These are phyloP conservation scores for Aphanocladium album DNA, from an alignment of 2,329 filamentous ascomycete genomes.

Conservation along the genomic window DNA sequence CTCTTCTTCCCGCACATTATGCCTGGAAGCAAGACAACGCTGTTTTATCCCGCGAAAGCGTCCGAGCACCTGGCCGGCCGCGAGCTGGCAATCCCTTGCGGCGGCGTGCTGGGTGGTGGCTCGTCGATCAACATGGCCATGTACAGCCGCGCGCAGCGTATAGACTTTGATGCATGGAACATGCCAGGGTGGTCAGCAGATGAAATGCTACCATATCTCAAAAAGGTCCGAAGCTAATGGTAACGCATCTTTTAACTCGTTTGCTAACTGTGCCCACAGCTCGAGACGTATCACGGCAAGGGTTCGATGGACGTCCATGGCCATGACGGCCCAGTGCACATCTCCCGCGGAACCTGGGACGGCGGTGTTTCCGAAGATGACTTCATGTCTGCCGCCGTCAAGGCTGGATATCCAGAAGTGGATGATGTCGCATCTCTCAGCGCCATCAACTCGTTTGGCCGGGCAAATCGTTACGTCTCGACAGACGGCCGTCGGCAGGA, in stretches of 20 bases:
- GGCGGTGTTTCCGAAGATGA: conserved; percentile 37
- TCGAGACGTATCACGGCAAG: conserved; percentile 51
- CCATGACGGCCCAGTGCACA: conserved; percentile 47
- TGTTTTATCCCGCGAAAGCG: conserved; percentile 23
- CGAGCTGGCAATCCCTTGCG: conserved; percentile 22
- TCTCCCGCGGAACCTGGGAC: conserved; percentile 46
- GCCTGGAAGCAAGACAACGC: conserved; percentile 20
- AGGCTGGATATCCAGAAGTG: conserved; percentile 47
- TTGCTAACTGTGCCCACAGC: conserved; percentile 21
- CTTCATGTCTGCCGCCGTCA: conserved; percentile 26
- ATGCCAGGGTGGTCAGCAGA: conserved; percentile 17
- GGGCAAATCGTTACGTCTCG: neutral
- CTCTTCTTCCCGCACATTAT: conserved; percentile 22
- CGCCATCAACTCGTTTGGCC: conserved; percentile 24
- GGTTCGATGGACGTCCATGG: conserved; percentile 42
- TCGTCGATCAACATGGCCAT: conserved; percentile 30
- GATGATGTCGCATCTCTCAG: conserved; percentile 50
- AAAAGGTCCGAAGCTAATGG: conserved; percentile 20
- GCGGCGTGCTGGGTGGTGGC: conserved; percentile 26
- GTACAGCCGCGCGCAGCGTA: conserved; percentile 27
- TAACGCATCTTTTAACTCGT: too few relatives aligned
- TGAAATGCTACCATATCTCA: conserved; percentile 27
- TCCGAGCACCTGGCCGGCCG: conserved; percentile 12
- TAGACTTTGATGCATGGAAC: conserved; percentile 31
- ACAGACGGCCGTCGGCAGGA: too few relatives aligned